Percentiles rank a stretch among this genome's conserved stretches.
These are phyloP conservation scores for Phytopythium montanum DNA, from an alignment of 352 stramenopile genomes.

Conservation along the genomic window DNA sequence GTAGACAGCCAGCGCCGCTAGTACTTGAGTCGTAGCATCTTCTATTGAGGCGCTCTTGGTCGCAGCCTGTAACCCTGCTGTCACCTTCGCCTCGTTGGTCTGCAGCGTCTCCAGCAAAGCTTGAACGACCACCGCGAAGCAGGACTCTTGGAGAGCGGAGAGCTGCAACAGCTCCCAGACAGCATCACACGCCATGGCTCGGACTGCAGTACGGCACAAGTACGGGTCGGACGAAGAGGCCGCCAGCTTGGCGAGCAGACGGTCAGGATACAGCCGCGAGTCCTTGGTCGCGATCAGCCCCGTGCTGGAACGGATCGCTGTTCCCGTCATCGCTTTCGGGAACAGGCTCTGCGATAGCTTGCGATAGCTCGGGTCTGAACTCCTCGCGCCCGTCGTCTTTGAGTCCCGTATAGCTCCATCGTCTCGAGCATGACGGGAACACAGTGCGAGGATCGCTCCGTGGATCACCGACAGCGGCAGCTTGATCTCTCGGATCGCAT, in stretches of 20 bases:
- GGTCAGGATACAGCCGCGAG: constrained; percentile 55
- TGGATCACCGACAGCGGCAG: constrained; percentile 66
- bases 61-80: constrained; percentile 25
- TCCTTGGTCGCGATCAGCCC: constrained; percentile 79
- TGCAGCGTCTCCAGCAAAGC: constrained; percentile 21
- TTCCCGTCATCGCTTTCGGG: constrained; percentile 43
- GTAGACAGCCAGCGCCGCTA: constrained; percentile 6
- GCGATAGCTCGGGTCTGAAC: constrained; percentile 13
- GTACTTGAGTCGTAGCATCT: constrained; percentile 13
- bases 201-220: constrained; percentile 47
- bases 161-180: constrained; percentile 57
- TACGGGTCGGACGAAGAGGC: constrained; percentile 36
- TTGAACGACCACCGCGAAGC: constrained; percentile 30
- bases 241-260: constrained; percentile 63
- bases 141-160: constrained; percentile 41
- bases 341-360: constrained; percentile 65
- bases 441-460: constrained; percentile 62
- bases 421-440: constrained; percentile 40
- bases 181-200: constrained; percentile 48
- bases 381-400: constrained; percentile 2
- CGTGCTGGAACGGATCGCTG: constrained; percentile 55
- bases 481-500: constrained; percentile 74
- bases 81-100: constrained; percentile 43
- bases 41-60: constrained; percentile 24
- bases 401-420: constrained; percentile 1